Evolutionary conservation across 768 basidiomycete genomes (phyloP), one percentile per base, ranked within the genome.

Genomic region (Glaciozyma antarctica): DNA sequence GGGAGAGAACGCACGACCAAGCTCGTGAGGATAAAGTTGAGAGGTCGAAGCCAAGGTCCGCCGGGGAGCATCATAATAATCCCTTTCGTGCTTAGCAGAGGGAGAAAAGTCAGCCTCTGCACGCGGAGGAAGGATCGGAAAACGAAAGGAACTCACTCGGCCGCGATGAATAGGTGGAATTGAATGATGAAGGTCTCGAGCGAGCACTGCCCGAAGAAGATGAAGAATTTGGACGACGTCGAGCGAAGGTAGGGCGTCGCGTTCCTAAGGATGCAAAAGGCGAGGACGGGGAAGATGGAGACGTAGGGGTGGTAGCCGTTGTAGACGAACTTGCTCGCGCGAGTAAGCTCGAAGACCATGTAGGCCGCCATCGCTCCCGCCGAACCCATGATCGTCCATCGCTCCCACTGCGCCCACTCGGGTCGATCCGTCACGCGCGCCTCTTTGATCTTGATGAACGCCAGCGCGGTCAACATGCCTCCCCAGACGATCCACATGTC

Each of bases 151-250:
- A 32, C 53, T 55, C 53, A 67, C 67, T 68, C 66, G 53, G 62
- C 69, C 13, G 69, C 66, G 55, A 71, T 71, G 47, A 67, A 70
- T 19, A 65, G 59, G 72, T 89, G 90, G 75, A 85, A 93, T 74
- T 94, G 90, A 64, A 93, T 82, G 73, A 93, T 87, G 76, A 92
- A 95, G 0, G 90, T 87, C 77, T 95, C 91, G 61, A 94, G 81
- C 7, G 90, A 92, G 61, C 88, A 91, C 74, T 80, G 84, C 48
- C 91, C 91, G 59, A 93, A 81, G 77, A 88, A 90, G 30, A 84
- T 84, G 78, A 91, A 93, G 34, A 83, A 76, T 19, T 78, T 80
- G 16, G 85, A 88, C 26, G 83, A 83, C 45, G 80, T 81, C 3
- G 87, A 87, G 48, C 91, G 85, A 52, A 93, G 78, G 58, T 82